Percentiles rank a stretch among this genome's conserved stretches.
Conservation (phyloP, 257 asterid species). For the Solanum clarkiae region DNA sequence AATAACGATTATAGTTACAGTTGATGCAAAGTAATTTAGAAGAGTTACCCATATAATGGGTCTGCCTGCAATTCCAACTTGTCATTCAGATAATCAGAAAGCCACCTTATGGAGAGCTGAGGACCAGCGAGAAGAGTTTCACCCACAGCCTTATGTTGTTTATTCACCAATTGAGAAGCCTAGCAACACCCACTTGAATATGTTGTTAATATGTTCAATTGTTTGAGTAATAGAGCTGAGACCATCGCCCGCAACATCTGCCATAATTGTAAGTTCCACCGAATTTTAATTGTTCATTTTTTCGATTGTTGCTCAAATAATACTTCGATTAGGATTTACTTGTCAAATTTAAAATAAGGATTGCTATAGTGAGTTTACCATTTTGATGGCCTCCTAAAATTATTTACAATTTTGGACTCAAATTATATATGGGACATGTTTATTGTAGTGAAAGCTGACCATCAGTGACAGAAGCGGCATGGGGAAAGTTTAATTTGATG, state of each 20-base stretch:
- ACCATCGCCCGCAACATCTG: slow-evolving; percentile 48
- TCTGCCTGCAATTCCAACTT: slow-evolving; percentile 50
- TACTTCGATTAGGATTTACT: no score
- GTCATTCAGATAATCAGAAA: slow-evolving; percentile 63
- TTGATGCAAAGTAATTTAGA: no score
- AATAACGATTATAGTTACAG: no score
- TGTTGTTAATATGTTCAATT: slow-evolving; percentile 42
- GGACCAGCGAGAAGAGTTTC: slow-evolving; percentile 14
- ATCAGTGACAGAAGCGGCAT: slow-evolving; percentile 58
- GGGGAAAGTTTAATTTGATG: slow-evolving; percentile 74
- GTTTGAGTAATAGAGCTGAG: slow-evolving; percentile 57
- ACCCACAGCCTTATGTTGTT: slow-evolving; percentile 38
- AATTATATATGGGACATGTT: background rate
- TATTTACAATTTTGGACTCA: background rate
- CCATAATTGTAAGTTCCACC: slow-evolving; percentile 42
- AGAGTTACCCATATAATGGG: slow-evolving; percentile 83
- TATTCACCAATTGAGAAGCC: slow-evolving; percentile 44
- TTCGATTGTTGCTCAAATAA: no score
- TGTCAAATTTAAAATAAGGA: no score
- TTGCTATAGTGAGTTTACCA: no score
- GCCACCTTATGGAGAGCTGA: slow-evolving; percentile 59
- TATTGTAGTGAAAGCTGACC: slow-evolving; percentile 51
- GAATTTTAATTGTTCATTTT: no score
- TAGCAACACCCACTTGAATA: slow-evolving; percentile 41
- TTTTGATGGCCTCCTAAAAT: no score